Base-by-base conservation (phyloP, 208 protist genomes). In the Trypanosoma cruzi region DNA sequence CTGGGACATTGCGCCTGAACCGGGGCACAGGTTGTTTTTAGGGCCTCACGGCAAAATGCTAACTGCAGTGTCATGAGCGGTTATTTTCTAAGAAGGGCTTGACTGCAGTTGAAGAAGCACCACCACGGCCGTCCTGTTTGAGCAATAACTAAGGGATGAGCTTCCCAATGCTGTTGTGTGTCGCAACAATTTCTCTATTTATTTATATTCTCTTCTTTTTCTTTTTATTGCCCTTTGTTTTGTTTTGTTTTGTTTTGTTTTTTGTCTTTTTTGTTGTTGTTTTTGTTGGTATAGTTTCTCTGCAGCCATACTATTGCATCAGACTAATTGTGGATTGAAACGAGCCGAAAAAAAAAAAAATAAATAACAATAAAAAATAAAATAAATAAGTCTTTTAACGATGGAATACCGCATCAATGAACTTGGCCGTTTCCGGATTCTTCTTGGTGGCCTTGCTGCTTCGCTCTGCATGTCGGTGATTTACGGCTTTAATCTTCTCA, bases 401-500 rank as follows among this genome's bases (percentile, higher is more conserved):
- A 48, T 60, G 37, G 54, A 70, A 0, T 71, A 72, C n/a, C 77
- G 66, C 22, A 76, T 88, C 70, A 80, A 75, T 52, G 77, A 89
- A 64, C 71, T 80, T 29, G n/a, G 28, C 1, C 79, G 83, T 36
- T 89, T 89, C 54, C 66, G 72, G 54, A 73, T 89, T 13, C 68
- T 86, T 16, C 49, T 86, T 24, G 77, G 68, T 31, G 84, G 84
- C 14, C 22, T 89, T 24, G 40, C 69, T 16, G 80, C 71, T 13
- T 69, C 76, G 1, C 28, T 67, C 14, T 78, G 66, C 63, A 76
- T 85, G 18, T 77, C 78, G 13, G 73, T 73, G 49, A 70, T 82
- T 31, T 90, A 90, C 69, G 70, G 78, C 46, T 90, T 90, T 76
- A 87, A 77, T 61, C 71, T 90, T 40, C 26, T 90, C 62, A 84